These are phyloP conservation scores for Lipomyces spencermartinsiae DNA, from an alignment of 805 yeast species.

Conservation along the genomic window DNA sequence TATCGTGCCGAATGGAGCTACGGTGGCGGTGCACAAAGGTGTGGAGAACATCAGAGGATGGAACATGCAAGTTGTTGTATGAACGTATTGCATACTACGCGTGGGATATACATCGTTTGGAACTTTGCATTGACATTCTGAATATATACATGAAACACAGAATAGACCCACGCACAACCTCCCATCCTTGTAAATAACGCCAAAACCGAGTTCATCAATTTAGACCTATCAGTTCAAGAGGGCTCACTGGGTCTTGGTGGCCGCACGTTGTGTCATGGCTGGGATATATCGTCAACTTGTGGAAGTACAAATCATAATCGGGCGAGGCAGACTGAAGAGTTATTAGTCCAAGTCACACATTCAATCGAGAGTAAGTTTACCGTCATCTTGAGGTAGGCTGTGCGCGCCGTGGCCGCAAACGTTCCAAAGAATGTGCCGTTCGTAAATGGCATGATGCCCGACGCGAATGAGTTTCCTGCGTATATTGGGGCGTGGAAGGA, in stretches of 20 bases:
- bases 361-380: background rate
- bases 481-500: background rate
- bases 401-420: background rate
- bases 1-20: slow-evolving; percentile 37
- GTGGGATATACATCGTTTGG: background rate
- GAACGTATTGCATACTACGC: background rate
- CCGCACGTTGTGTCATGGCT: background rate
- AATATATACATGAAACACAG: background rate
- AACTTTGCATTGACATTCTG: background rate
- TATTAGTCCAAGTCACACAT: background rate
- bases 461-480: background rate
- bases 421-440: background rate
- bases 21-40: slow-evolving; percentile 37
- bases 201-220: background rate
- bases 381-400: background rate
- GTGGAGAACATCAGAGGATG: slow-evolving; percentile 28
- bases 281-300: background rate
- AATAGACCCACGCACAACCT: background rate
- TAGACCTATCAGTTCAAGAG: background rate
- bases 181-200: background rate
- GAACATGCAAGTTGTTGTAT: slow-evolving; percentile 39
- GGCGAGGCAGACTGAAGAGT: background rate
- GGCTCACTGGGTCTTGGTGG: background rate
- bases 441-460: background rate
- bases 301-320: background rate